Conservation (phyloP, 352 stramenopile species). For the Globisporangium barbulae region DNA sequence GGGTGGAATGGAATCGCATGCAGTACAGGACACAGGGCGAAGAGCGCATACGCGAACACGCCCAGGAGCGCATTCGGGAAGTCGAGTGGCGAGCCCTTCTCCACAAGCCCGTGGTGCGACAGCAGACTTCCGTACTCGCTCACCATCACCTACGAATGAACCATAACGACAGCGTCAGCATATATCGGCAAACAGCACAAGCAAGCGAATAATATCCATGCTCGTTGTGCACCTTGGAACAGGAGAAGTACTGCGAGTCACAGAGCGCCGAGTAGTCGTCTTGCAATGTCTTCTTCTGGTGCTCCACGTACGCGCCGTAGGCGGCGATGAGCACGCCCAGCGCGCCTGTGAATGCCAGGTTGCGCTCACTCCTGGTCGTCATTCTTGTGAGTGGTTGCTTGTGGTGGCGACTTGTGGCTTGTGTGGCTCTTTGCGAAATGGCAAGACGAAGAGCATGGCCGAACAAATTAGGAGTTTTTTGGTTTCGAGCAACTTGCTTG, state of each 20-base stretch:
- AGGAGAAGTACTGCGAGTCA: conserved; percentile 52
- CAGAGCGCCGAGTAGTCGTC: conserved; percentile 49
- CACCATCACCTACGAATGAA: conserved; percentile 37
- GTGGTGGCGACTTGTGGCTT: not conserved
- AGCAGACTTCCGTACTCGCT: conserved; percentile 57
- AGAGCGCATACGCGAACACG: conserved; percentile 39
- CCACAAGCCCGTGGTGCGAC: conserved; percentile 35
- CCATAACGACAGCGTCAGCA: not conserved
- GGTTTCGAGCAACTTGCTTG: no score
- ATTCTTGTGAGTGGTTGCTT: not conserved
- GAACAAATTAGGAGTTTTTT: not conserved
- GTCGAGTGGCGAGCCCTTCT: conserved; percentile 36
- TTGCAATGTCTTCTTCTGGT: conserved; percentile 31
- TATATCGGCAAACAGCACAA: not conserved
- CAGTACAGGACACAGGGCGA: conserved; percentile 43
- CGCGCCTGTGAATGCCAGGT: conserved; percentile 24
- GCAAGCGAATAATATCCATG: not conserved
- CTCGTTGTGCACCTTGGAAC: conserved; percentile 36
- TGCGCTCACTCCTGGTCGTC: conserved; percentile 11
- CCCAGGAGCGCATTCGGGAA: conserved; percentile 43
- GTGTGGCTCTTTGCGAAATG: not conserved
- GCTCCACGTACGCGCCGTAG: conserved; percentile 52
- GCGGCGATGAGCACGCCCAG: conserved; percentile 23
- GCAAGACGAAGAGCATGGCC: not conserved
- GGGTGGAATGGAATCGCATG: conserved; percentile 32